Conservation (phyloP, 202 grass and related monocot genomes). For the Zizania palustris region DNA sequence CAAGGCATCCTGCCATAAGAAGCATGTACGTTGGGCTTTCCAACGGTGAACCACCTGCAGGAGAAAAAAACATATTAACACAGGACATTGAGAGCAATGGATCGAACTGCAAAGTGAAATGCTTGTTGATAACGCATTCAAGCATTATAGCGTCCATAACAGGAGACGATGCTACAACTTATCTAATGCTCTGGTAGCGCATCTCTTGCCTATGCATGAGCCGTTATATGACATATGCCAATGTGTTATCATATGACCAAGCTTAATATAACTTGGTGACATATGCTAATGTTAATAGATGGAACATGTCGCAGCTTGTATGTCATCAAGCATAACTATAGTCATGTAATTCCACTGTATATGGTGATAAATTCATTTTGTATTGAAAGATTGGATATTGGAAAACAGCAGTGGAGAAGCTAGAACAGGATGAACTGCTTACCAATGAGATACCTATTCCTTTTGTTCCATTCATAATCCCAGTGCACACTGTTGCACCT, state of each 20-base stretch:
- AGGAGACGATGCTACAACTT: constrained; percentile 13
- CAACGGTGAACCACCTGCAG: constrained; percentile 38
- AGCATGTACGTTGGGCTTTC: constrained; percentile 30
- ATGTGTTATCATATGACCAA: not conserved
- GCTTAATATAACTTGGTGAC: constrained; percentile 5
- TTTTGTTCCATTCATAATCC: constrained; percentile 68
- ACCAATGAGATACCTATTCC: constrained; percentile 57
- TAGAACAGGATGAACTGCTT: constrained; percentile 32
- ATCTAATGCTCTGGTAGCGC: not conserved
- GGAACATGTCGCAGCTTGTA: not conserved
- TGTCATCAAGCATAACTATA: not conserved
- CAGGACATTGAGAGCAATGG: not conserved
- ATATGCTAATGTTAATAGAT: not conserved
- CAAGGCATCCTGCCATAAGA: constrained; percentile 35
- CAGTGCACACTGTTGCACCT: constrained; percentile 63
- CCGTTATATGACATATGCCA: not conserved
- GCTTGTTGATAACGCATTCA: not conserved
- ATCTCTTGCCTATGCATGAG: not conserved
- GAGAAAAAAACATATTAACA: constrained; percentile 14
- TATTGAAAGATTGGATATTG: not conserved
- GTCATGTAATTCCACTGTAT: not conserved
- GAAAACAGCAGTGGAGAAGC: constrained; percentile 4
- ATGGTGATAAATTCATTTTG: not conserved
- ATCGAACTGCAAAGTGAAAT: not conserved
- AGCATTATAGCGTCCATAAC: constrained; percentile 20